Evolutionary conservation across 371 early-diverging fungal genomes (phyloP).

Genomic region (Rhizopus sp.): DNA sequence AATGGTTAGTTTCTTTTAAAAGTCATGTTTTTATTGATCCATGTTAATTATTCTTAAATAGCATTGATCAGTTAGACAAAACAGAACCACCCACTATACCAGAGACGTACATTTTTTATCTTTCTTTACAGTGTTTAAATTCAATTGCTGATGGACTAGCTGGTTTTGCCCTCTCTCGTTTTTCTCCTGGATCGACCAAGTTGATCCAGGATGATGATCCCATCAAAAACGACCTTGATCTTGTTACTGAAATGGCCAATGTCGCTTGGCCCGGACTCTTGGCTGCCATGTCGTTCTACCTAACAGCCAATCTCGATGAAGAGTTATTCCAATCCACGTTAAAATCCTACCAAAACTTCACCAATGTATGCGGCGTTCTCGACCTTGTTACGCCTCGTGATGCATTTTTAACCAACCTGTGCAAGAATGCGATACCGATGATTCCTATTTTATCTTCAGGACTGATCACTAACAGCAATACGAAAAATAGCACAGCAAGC

Average conservation of each 20-base stretch:
- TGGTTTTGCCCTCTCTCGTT: slow-evolving; percentile 62
- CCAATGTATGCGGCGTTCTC: slow-evolving; percentile 83
- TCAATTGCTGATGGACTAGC: slow-evolving; percentile 76
- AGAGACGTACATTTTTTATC: slow-evolving; percentile 82
- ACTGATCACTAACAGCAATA: slow-evolving; percentile 20
- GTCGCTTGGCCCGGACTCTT: slow-evolving; percentile 85
- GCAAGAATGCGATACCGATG: slow-evolving; percentile 74
- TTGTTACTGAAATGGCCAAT: slow-evolving; percentile 81
- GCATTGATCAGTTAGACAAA: slow-evolving; percentile 92
- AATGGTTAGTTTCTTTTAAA: slow-evolving; percentile 58
- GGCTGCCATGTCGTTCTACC: slow-evolving; percentile 76
- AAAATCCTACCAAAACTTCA: slow-evolving; percentile 75
- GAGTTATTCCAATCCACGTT: slow-evolving; percentile 77
- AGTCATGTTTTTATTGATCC: not conserved
- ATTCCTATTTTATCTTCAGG: slow-evolving; percentile 52
- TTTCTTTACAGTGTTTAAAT: slow-evolving; percentile 71
- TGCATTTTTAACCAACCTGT: slow-evolving; percentile 83
- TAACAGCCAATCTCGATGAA: slow-evolving; percentile 82
- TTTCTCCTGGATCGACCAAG: slow-evolving; percentile 41
- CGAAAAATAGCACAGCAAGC: slow-evolving; percentile 23
- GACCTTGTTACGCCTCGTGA: slow-evolving; percentile 80
- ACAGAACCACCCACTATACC: slow-evolving; percentile 87
- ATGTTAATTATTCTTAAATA: slow-evolving; percentile 13
- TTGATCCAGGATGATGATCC: slow-evolving; percentile 5
- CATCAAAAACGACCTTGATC: slow-evolving; percentile 60